Base-by-base conservation (phyloP, 2,329 filamentous ascomycete species). In the Paecilomyces dactylethromorphus region DNA sequence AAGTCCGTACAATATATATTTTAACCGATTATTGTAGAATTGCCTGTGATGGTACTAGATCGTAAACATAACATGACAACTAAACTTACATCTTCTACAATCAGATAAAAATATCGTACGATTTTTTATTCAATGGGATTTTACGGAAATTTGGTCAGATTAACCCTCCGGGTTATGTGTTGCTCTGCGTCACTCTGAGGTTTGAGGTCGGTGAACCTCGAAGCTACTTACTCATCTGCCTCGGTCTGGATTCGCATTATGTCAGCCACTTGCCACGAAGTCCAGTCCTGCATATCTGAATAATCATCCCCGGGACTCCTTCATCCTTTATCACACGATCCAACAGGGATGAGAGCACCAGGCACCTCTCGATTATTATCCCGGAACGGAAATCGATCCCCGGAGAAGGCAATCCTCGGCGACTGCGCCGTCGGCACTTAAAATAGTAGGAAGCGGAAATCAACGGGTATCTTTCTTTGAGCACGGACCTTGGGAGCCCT, bases 1-100 rank as follows among this genome's bases (percentile, higher is more conserved):
- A 18, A 31, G 35, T 33, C 26, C 39, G 55, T 68, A 62, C 57
- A 61, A 55, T 60, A 68, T 58, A 69, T 21, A 58, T 51, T 18
- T 29, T 12, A 2, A 33, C 13, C 13, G 3, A 12, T 5, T 33
- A 11, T 29, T 29, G 26, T 29, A 29, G 26, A 29, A 29, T 45
- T 45, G 4, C 2, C 3, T 7, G 15, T 18, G 26, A 29, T 29
- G 26, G 26, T 29, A 29, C 26, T 45, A 18, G 2, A 45, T 33
- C 4, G 13, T 13, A 13, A 11, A 15, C 11, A 15, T 1, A 33
- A 15, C 13, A 3, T 12, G 11, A 33, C 32, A 3, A 33, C 32
- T 11, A 39, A n/a, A 5, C 35, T 3, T 5, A 39, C 13, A 39
- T 39, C 13, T 13, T 39, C 35, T 39, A n/a, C 35, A 7, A 39